Percentiles rank a stretch among this genome's conserved stretches.
phyloP scores from a whole-genome alignment of 2,329 filamentous ascomycete species.

The Phaeosphaeria sp. region DNA sequence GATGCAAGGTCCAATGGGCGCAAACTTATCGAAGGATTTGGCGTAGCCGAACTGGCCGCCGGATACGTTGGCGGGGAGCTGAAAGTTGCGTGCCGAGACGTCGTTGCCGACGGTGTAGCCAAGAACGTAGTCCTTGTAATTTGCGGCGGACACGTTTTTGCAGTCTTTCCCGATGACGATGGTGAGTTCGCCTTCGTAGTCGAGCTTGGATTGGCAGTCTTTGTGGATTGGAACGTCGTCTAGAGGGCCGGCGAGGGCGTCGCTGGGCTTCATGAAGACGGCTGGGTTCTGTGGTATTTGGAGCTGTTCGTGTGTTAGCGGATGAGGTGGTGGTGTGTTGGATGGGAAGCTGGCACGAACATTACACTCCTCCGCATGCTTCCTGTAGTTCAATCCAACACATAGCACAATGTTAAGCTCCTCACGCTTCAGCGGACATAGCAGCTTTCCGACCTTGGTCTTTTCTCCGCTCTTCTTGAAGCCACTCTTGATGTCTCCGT shows the following conservation, averaged over 20 bases:
- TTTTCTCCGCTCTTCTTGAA: slow-evolving; percentile 38
- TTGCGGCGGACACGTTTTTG: slow-evolving; percentile 55
- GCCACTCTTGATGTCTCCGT: slow-evolving; percentile 36
- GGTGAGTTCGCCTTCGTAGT: slow-evolving; percentile 50
- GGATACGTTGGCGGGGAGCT: slow-evolving; percentile 46
- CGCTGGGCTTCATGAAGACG: slow-evolving; percentile 46
- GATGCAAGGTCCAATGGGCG: slow-evolving; percentile 54
- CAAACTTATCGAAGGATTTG: slow-evolving; percentile 55
- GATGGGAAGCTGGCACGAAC: slow-evolving; percentile 13
- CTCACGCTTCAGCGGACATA: slow-evolving; percentile 35
- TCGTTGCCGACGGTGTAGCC: slow-evolving; percentile 71
- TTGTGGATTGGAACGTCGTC: slow-evolving; percentile 38
- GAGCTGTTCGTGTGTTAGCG: too few relatives aligned
- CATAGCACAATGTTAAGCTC: slow-evolving; percentile 38
- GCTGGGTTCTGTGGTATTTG: slow-evolving; percentile 40
- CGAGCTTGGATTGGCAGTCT: slow-evolving; percentile 40
- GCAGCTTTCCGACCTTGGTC: slow-evolving; percentile 38
- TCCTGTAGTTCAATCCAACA: slow-evolving; percentile 45
- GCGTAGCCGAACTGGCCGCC: slow-evolving; percentile 51
- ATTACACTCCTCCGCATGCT: slow-evolving; percentile 43
- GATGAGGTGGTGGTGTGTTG: too few relatives aligned
- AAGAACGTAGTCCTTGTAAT: slow-evolving; percentile 66
- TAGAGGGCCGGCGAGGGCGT: slow-evolving; percentile 43
- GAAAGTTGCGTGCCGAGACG: slow-evolving; percentile 65
- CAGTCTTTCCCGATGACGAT: slow-evolving; percentile 41